Evolutionary conservation across 768 basidiomycete species (phyloP).

Genomic region (Amanita brunnescens): DNA sequence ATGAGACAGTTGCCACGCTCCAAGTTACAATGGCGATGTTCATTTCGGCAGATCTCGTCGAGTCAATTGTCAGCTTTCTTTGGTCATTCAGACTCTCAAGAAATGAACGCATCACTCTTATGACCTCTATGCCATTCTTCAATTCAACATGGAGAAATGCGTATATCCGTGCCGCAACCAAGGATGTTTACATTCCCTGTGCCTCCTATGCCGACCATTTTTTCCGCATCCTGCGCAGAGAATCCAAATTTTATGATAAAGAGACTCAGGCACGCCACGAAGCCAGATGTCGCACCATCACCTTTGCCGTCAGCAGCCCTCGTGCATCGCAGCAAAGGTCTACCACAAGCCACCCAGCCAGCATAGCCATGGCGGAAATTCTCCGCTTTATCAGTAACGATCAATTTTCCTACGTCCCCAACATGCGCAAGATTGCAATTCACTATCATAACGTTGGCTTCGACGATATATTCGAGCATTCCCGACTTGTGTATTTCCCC

Average conservation of each 20-base stretch:
- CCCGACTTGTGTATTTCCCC: slow-evolving; percentile 21
- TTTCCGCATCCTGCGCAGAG: slow-evolving; percentile 8
- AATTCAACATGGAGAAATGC: slow-evolving; percentile 24
- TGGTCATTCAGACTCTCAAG: slow-evolving; percentile 25
- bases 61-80: slow-evolving; percentile 23
- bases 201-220: slow-evolving; percentile 20
- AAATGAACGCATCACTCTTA: slow-evolving; percentile 24
- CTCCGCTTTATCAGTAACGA: too few relatives aligned
- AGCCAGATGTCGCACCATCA: slow-evolving; percentile 24
- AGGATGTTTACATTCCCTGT: slow-evolving; percentile 26
- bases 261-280: slow-evolving; percentile 11
- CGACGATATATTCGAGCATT: slow-evolving; percentile 25
- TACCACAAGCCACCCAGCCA: neutral
- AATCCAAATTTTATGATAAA: neutral
- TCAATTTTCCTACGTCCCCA: slow-evolving; percentile 20
- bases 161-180: slow-evolving; percentile 23
- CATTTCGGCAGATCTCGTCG: slow-evolving; percentile 29
- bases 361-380: slow-evolving; percentile 14
- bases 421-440: slow-evolving; percentile 22
- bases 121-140: slow-evolving; percentile 23
- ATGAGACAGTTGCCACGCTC: too few relatives aligned
- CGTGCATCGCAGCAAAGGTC: neutral
- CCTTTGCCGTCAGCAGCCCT: slow-evolving; percentile 21
- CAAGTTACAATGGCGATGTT: neutral
- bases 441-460: slow-evolving; percentile 24